A percentile compares a stretch with the other conserved stretches of the same genome.
These are phyloP conservation scores for Cytospora paraplurivora DNA, from an alignment of 2,329 filamentous ascomycete genomes.

Conservation along the genomic window DNA sequence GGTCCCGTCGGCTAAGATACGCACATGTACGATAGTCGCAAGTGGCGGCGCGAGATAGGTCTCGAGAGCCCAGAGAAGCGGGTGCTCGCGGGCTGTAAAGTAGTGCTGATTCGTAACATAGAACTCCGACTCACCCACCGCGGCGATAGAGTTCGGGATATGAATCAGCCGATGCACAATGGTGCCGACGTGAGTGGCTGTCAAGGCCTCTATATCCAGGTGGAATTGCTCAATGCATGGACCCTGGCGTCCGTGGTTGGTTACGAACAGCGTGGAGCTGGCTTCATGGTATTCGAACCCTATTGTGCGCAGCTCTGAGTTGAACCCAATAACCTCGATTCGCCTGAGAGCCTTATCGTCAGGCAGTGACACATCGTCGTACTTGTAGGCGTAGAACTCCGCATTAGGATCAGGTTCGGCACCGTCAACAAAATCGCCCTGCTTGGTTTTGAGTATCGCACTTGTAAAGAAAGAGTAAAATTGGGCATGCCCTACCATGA, in stretches of 20 bases:
- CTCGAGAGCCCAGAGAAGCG: constrained; percentile 38
- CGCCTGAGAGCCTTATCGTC: background rate
- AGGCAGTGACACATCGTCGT: background rate
- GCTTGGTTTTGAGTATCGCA: background rate
- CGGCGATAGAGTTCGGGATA: constrained; percentile 43
- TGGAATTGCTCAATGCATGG: constrained; percentile 44
- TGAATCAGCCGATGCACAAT: constrained; percentile 43
- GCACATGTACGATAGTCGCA: constrained; percentile 43
- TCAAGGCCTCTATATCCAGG: constrained; percentile 38
- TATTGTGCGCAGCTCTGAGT: constrained; percentile 42
- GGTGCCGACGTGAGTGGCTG: constrained; percentile 41
- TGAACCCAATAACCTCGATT: constrained; percentile 27
- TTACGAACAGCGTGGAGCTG: constrained; percentile 41
- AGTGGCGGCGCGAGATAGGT: constrained; percentile 39
- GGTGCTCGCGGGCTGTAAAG: constrained; percentile 35
- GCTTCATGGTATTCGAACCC: constrained; percentile 43
- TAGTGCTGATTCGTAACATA: constrained; percentile 47
- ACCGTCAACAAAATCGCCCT: constrained; percentile 6
- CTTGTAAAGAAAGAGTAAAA: background rate
- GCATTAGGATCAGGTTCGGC: constrained; percentile 4
- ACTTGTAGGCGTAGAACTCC: constrained; percentile 6
- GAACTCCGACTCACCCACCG: constrained; percentile 41
- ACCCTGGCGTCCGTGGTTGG: constrained; percentile 41
- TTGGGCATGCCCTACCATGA: constrained; percentile 35
- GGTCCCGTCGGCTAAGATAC: constrained; percentile 16